Evolutionary conservation across 768 basidiomycete species (phyloP), one percentile per base, ranked within the genome.

Genomic region (Boletus rubroflammeus): DNA sequence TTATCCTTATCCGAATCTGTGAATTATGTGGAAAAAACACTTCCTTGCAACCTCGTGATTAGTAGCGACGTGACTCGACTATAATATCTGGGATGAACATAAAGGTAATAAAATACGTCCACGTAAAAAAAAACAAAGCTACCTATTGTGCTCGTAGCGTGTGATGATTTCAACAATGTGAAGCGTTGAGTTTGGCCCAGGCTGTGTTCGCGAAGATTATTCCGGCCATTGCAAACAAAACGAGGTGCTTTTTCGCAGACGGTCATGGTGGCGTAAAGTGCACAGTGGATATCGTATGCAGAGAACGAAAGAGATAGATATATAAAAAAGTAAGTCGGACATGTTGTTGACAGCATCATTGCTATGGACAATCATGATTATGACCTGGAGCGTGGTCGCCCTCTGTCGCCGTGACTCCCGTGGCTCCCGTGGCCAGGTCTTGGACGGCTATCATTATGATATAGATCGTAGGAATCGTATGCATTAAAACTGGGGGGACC

Each of bases 401-500:
- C 60, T 55, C 62, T 63, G 35, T 64, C 66, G 17, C 57, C 49
- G 39, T 64, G 68, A 31, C 56, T 64, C 38, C 47, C 62, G 9
- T 61, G 47, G 46, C 55, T 63, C 38, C 71, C 69, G 52, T 78
- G 76, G 10, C 76, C 72, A 35, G 75, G 74, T 35, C 75, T 73
- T 54, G 79, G 68, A 56, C 75, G 72, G 57, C 67, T 67, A 49
- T 67, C 70, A 41, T 67, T 66, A 41, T 74, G 75, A 48, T 76
- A 74, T 32, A 76, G 70, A 57, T 75, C 77, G 53, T 72, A 72
- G 23, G 64, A 56, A 26, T 47, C 49, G 47, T 67, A 73, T 10
- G 54, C 17, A 31, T 60, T 49, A 40, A 60, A 49, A 28, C 56
- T 45, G 8, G 57, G 26, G 28, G 29, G 32, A 51, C 61, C 53